These are phyloP conservation scores for Hymenoscyphus fructigenus DNA, from an alignment of 2,329 filamentous ascomycete genomes.

Conservation along the genomic window DNA sequence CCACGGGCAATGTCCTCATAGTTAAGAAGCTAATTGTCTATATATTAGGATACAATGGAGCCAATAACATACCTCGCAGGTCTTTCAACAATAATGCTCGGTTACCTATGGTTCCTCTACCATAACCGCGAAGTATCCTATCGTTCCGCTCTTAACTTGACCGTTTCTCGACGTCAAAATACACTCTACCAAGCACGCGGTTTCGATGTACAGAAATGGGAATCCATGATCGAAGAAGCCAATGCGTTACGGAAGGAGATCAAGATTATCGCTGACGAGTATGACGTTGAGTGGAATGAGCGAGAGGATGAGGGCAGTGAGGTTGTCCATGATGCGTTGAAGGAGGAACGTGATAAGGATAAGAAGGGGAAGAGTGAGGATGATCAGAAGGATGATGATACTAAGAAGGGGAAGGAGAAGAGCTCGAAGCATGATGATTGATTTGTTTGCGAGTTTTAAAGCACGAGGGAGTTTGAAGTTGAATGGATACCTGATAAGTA, in stretches of 20 bases:
- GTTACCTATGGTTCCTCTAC: conserved; percentile 92
- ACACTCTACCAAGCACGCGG: conserved; percentile 73
- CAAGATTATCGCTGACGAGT: conserved; percentile 76
- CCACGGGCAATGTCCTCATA: too few species aligned
- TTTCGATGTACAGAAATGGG: conserved; percentile 77
- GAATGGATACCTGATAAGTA: too few species aligned
- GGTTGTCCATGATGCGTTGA: conserved; percentile 57
- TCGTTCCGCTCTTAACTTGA: conserved; percentile 82
- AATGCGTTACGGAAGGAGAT: conserved; percentile 78
- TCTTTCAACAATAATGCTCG: conserved; percentile 81
- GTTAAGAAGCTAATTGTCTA: not conserved
- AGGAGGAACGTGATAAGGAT: conserved; percentile 46
- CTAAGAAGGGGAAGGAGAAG: conserved; percentile 18
- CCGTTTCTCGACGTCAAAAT: conserved; percentile 74
- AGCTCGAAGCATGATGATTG: not conserved
- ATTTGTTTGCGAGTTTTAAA: not conserved
- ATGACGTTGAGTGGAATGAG: conserved; percentile 90
- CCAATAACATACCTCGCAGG: conserved; percentile 87
- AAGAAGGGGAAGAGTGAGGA: conserved; percentile 40
- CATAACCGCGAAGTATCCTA: conserved; percentile 89
- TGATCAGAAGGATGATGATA: conserved; percentile 38
- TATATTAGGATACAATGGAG: conserved; percentile 56
- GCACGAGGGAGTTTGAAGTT: too few species aligned
- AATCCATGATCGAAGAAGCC: conserved; percentile 73
- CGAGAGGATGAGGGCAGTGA: conserved; percentile 68